Evolutionary conservation across 2,329 filamentous ascomycete genomes (phyloP), one percentile per base, ranked within the genome.

Genomic region (Clonostachys sp.): DNA sequence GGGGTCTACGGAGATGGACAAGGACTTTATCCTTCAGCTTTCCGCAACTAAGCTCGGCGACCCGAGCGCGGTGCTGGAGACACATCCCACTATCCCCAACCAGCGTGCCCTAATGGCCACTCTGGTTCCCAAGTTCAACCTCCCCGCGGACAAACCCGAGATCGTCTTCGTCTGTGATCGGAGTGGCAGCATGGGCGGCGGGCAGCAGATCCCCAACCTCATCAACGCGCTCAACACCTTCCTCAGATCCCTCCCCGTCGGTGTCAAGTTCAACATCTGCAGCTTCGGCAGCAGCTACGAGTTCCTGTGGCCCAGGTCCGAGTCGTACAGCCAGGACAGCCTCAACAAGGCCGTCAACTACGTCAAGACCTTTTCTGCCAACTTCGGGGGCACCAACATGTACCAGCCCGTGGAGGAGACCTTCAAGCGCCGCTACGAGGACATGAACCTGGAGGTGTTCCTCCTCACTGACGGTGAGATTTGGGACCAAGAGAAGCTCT

Each of bases 111-210:
- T 90, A 49, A 88, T 91, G 84, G 69, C 78, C 1, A 87, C 85
- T 0, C 67, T 90, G 1, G 83, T 89, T 0, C 86, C 86, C 3
- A 83, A 81, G 51, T 88, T 89, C 63, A 70, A 72, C n/a, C 66
- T 88, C 0, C 78, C 80, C 0, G 59, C 73, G 0, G 69, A 74
- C 9, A 64, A 61, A 46, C 70, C 73, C 5, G 86, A 91, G 58
- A 75, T 91, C 18, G 78, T 90, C 16, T 89, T 91, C 53, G 67
- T 91, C 5, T 85, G 83, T 47, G 87, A 91, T 59, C 77, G 85
- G 45, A 87, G 83, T 48, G 85, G 84, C 0, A 87, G 83, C 49
- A 87, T 87, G 84, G 24, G 40, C 0, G 60, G 61, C 3, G 34
- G 41, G 1, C 57, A 62, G 1, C 78, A 75, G 38, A 85, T 86